A percentile compares a stretch with the other conserved stretches of the same genome.
phyloP scores from a whole-genome alignment of 1,284 basidiomycete species.

The Microbotryomycetes sp. region DNA sequence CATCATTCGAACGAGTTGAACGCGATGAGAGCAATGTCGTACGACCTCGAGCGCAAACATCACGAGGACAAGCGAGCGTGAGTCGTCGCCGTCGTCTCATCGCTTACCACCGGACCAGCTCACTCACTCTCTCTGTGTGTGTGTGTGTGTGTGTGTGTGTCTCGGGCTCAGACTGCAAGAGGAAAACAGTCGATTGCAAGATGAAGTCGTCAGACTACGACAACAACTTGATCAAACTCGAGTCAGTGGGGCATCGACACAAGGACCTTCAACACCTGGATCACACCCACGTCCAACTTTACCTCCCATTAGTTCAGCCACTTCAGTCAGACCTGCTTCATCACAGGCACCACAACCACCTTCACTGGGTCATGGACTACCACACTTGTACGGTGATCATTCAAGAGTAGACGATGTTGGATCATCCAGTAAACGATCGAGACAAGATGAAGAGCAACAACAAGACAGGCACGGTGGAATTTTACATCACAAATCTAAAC shows the following conservation, averaged over 20 bases:
- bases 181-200: conserved; percentile 44
- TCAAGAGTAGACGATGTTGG: neutral
- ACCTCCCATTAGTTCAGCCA: neutral
- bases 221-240: conserved; percentile 54
- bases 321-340: neutral
- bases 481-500: no score
- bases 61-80: conserved; percentile 59
- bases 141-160: neutral
- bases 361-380: neutral
- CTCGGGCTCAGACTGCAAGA: conserved; percentile 20
- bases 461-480: no score
- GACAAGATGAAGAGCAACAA: neutral
- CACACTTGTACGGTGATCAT: neutral
- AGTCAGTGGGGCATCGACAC: conserved; percentile 11
- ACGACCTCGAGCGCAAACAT: conserved; percentile 69
- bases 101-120: no score
- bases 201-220: conserved; percentile 61
- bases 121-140: neutral
- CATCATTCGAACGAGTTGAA: conserved; percentile 66
- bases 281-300: conserved; percentile 36
- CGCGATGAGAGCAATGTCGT: conserved; percentile 64
- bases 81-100: conserved; percentile 31
- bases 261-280: conserved; percentile 29
- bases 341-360: neutral
- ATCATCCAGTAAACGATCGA: neutral